Percentiles rank a stretch among this genome's conserved stretches.
These are phyloP conservation scores for Zelonia costaricensis DNA, from an alignment of 208 protist species.

Conservation along the genomic window DNA sequence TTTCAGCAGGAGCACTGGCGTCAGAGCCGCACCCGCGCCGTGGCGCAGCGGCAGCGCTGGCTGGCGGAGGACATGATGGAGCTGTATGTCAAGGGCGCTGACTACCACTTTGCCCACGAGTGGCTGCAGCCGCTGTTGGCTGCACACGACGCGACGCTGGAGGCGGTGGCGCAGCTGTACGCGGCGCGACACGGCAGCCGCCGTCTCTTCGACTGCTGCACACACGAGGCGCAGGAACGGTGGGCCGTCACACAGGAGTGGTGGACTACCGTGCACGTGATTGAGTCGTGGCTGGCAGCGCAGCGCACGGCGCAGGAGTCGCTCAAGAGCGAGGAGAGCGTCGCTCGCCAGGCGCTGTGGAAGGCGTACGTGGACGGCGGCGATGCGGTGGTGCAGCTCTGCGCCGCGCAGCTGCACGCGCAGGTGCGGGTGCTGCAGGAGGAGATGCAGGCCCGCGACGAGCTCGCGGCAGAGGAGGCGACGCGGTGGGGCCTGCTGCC, in stretches of 20 bases:
- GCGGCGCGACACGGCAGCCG: constrained; percentile 35
- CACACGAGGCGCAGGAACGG: constrained; percentile 45
- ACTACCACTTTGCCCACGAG: constrained; percentile 38
- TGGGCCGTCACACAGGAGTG: constrained; percentile 36
- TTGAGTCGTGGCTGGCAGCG: constrained; percentile 32
- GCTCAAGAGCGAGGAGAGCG: constrained; percentile 21
- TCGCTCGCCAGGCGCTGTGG: constrained; percentile 29
- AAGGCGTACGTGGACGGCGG: constrained; percentile 22
- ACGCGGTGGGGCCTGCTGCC: constrained; percentile 9
- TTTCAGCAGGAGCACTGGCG: constrained; percentile 37
- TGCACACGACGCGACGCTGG: constrained; percentile 28
- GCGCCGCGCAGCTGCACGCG: constrained; percentile 28
- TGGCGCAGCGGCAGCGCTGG: constrained; percentile 46
- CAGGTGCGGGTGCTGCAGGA: constrained; percentile 16
- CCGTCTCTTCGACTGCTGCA: constrained; percentile 40
- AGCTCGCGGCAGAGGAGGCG: constrained; percentile 10
- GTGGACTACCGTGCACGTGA: constrained; percentile 33
- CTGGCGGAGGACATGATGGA: constrained; percentile 43
- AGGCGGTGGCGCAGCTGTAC: constrained; percentile 44
- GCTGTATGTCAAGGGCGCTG: constrained; percentile 37
- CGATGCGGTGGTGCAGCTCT: constrained; percentile 26
- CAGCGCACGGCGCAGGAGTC: constrained; percentile 21
- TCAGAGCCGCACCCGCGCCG: constrained; percentile 13
- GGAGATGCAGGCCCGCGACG: constrained; percentile 24
- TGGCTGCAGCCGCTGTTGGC: constrained; percentile 45